phyloP scores from a whole-genome alignment of 768 basidiomycete species.

The Lanmaoa rubissima region DNA sequence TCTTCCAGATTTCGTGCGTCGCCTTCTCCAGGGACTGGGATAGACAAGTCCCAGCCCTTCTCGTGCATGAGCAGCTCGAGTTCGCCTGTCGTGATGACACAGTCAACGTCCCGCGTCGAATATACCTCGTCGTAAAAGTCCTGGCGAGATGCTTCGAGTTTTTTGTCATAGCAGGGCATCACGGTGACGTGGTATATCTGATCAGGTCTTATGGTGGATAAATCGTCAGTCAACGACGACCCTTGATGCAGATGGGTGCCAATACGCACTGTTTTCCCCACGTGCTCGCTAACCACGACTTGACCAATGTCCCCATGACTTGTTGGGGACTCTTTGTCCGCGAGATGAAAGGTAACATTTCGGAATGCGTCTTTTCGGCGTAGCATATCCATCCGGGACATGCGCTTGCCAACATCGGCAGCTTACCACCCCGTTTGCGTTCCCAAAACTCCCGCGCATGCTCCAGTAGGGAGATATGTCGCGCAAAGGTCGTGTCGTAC shows the following conservation, averaged over 20 bases:
- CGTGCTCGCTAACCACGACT: constrained; percentile 73
- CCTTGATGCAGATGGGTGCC: neutral
- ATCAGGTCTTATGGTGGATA: constrained; percentile 54
- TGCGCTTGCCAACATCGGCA: constrained; percentile 94
- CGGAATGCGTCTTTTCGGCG: constrained; percentile 94
- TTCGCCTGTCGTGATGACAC: constrained; percentile 96
- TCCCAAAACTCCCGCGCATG: constrained; percentile 81
- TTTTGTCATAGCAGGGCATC: constrained; percentile 99
- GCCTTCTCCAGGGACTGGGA: constrained; percentile 53
- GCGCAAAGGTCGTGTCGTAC: constrained; percentile 93
- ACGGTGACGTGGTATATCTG: constrained; percentile 95
- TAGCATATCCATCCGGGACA: constrained; percentile 99
- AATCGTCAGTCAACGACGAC: constrained; percentile 2
- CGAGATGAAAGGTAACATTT: constrained; percentile 90
- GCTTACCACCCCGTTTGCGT: constrained; percentile 43
- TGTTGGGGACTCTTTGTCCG: constrained; percentile 91
- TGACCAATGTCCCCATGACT: constrained; percentile 90
- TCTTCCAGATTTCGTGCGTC: constrained; percentile 10
- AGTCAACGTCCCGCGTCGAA: constrained; percentile 91
- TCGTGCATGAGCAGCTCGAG: constrained; percentile 82
- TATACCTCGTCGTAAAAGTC: constrained; percentile 87
- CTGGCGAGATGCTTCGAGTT: constrained; percentile 92
- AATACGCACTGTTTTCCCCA: constrained; percentile 67
- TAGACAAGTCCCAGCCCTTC: constrained; percentile 73
- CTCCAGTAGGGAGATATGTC: constrained; percentile 81